Evolutionary conservation across 148 eudicot genomes (phyloP).

Genomic region (Fagopyrum esculentum): DNA sequence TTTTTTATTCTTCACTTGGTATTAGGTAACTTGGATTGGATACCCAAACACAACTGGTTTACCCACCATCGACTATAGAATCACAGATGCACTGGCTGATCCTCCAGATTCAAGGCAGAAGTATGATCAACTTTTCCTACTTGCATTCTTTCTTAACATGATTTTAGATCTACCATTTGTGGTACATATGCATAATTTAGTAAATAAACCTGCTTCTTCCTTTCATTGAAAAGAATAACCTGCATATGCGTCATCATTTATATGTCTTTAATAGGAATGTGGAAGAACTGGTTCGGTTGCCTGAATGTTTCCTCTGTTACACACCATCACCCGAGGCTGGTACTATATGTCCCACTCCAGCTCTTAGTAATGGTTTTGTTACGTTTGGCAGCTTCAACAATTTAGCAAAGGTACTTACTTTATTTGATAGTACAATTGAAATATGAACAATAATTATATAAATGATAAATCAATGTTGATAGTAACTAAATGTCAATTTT

Average conservation of each 20-base stretch:
- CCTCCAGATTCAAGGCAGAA: constrained; percentile 75
- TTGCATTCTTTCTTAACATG: background rate
- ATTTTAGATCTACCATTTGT: background rate
- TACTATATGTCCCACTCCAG: constrained; percentile 68
- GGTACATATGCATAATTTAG: background rate
- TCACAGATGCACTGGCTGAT: constrained; percentile 80
- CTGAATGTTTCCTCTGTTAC: constrained; percentile 85
- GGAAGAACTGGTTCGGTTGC: constrained; percentile 88
- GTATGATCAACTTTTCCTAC: constrained; percentile 34
- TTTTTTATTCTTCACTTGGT: constrained; percentile 14
- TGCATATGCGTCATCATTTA: background rate
- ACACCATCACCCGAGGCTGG: constrained; percentile 99
- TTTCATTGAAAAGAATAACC: background rate
- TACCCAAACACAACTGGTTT: constrained; percentile 99
- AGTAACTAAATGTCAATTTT: background rate
- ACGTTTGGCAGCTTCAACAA: constrained; percentile 98
- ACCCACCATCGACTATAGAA: constrained; percentile 90
- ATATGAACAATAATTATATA: background rate
- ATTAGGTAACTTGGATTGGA: constrained; percentile 98
- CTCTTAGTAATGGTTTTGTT: constrained; percentile 78
- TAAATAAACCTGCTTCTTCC: background rate
- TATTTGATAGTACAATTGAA: background rate
- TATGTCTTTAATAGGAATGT: constrained; percentile 53
- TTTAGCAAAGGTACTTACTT: constrained; percentile 72
- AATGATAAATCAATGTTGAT: background rate